Evolutionary conservation across 805 yeast species (phyloP).

Genomic region (Starmerella riodocensis): DNA sequence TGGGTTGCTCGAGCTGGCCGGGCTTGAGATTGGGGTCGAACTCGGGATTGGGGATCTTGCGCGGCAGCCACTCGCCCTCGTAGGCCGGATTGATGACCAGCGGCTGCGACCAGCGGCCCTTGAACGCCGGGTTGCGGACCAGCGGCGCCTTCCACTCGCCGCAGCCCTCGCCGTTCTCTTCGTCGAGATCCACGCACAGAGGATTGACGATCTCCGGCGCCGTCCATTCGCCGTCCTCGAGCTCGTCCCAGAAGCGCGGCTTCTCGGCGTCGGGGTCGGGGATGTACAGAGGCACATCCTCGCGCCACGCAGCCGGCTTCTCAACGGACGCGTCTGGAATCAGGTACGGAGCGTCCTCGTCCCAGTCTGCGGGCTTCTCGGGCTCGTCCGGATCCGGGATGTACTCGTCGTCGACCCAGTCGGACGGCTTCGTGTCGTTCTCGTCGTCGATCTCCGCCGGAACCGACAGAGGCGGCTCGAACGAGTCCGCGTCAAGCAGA

Average conservation of each 20-base stretch:
- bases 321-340: slow-evolving; percentile 55
- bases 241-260: slow-evolving; percentile 81
- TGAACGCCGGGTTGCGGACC: slow-evolving; percentile 54
- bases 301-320: slow-evolving; percentile 76
- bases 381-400: slow-evolving; percentile 58
- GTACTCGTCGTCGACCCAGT: slow-evolving; percentile 62
- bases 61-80: slow-evolving; percentile 68
- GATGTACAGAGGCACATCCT: slow-evolving; percentile 42
- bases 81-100: slow-evolving; percentile 58
- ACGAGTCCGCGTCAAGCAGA: slow-evolving; percentile 40
- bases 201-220: slow-evolving; percentile 64
- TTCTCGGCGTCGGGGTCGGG: slow-evolving; percentile 52
- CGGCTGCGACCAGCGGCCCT: slow-evolving; percentile 71
- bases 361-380: slow-evolving; percentile 74
- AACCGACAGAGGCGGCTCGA: slow-evolving; percentile 56
- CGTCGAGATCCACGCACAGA: slow-evolving; percentile 37
- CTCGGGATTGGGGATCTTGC: slow-evolving; percentile 52
- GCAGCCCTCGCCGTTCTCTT: slow-evolving; percentile 43
- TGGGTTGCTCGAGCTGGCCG: slow-evolving; percentile 41
- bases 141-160: slow-evolving; percentile 66
- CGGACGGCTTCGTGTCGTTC: slow-evolving; percentile 51
- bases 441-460: slow-evolving; percentile 49
- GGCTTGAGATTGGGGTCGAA: slow-evolving; percentile 41
- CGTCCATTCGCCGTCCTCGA: slow-evolving; percentile 76
- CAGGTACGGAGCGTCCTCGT: slow-evolving; percentile 48